These are phyloP conservation scores for Solanum peruvianum DNA, from an alignment of 257 asterid species.

Conservation along the genomic window DNA sequence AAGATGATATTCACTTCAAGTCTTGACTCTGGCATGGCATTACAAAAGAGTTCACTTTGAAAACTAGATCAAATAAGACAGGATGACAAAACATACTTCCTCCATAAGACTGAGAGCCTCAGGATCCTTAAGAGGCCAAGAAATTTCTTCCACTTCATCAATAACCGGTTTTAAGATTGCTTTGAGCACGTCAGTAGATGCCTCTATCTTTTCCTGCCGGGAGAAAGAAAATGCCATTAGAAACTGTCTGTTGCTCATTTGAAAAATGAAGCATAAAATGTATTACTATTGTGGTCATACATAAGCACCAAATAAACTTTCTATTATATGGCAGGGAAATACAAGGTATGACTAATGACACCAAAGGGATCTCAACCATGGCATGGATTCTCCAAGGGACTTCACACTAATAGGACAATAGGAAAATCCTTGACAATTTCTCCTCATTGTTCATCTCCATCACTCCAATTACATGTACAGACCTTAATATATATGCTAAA, in stretches of 20 bases:
- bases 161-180: conserved; percentile 60
- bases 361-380: neutral
- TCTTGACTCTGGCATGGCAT: neutral
- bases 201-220: conserved; percentile 74
- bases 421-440: neutral
- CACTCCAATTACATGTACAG: neutral
- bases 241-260: neutral
- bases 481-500: neutral
- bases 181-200: conserved; percentile 88
- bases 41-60: neutral
- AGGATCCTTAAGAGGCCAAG: conserved; percentile 89
- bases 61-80: neutral
- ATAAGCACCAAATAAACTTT: neutral
- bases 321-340: neutral
- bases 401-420: neutral
- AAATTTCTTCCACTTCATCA: conserved; percentile 56
- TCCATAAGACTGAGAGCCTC: conserved; percentile 73
- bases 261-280: neutral
- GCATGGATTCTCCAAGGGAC: neutral
- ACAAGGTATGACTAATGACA: neutral
- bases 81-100: conserved; percentile 30
- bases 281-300: neutral
- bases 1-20: neutral
- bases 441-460: neutral
- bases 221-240: conserved; percentile 6